Percentiles rank a stretch among this genome's conserved stretches.
Evolutionary conservation across 2,329 filamentous ascomycete genomes (phyloP).

Genomic region (Arthrobotrys musiformis): DNA sequence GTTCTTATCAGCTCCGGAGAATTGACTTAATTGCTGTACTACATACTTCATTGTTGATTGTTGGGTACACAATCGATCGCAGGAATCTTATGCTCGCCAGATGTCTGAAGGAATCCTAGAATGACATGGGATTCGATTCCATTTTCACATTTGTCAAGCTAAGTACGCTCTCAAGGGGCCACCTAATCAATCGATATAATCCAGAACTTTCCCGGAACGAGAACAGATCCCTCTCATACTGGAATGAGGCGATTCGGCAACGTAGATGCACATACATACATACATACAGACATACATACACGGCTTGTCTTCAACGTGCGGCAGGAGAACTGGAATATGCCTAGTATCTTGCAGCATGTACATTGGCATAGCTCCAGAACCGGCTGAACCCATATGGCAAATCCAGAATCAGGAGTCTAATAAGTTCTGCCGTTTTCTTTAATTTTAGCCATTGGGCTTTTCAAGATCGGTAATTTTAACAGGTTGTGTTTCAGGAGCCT

Average conservation of each 20-base stretch:
- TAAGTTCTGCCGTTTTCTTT: slow-evolving; percentile 14
- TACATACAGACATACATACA: no score
- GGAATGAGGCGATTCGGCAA: background rate
- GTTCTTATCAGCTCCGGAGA: background rate
- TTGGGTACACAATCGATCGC: background rate
- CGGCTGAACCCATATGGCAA: slow-evolving; percentile 4
- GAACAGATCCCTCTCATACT: background rate
- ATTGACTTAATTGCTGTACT: background rate
- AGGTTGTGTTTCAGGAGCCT: slow-evolving; percentile 37
- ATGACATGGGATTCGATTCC: background rate
- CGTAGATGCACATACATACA: no score
- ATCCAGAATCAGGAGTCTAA: slow-evolving; percentile 21
- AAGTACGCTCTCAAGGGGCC: background rate
- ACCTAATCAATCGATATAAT: background rate
- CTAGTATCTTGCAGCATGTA: background rate
- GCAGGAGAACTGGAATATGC: background rate
- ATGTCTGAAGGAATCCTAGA: background rate
- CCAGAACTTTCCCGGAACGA: background rate
- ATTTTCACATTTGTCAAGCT: background rate
- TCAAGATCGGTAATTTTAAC: slow-evolving; percentile 34
- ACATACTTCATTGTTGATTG: background rate
- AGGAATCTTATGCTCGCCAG: no score
- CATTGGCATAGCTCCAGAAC: background rate
- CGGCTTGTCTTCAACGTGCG: background rate
- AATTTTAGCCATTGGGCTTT: slow-evolving; percentile 22